These are phyloP conservation scores for Botrytis elliptica DNA, from an alignment of 2,329 filamentous ascomycete genomes.

Conservation along the genomic window DNA sequence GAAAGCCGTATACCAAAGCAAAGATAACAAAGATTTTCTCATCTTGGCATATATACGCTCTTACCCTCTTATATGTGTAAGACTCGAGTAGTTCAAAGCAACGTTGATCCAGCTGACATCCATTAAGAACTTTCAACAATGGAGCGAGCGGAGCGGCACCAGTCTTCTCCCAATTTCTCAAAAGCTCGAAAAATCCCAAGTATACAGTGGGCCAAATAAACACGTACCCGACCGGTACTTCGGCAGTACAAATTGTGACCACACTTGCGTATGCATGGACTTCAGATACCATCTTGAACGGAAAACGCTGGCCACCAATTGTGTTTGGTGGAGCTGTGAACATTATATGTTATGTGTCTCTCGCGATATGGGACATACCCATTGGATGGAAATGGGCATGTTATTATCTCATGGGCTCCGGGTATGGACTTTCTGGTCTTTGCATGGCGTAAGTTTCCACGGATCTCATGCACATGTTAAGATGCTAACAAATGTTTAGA, in stretches of 20 bases:
- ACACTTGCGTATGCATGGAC: constrained; percentile 37
- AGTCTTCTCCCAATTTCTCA: constrained; percentile 46
- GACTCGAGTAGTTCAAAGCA: not conserved
- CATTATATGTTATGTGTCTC: constrained; percentile 24
- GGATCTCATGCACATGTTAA: not conserved
- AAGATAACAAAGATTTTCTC: constrained; percentile 40
- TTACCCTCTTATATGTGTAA: constrained; percentile 32
- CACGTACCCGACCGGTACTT: constrained; percentile 36
- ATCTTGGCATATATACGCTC: constrained; percentile 44
- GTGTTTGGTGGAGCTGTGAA: constrained; percentile 47
- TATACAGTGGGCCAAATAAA: constrained; percentile 39
- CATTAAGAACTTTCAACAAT: constrained; percentile 17
- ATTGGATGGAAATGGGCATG: constrained; percentile 62
- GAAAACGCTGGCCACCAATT: constrained; percentile 44
- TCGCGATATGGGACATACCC: constrained; percentile 50
- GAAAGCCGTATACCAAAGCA: constrained; percentile 40
- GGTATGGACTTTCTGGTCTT: constrained; percentile 42
- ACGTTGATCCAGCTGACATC: not conserved
- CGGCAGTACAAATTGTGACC: constrained; percentile 31
- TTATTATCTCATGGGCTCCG: constrained; percentile 48
- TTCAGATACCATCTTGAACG: constrained; percentile 32
- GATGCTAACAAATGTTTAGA: constrained; percentile 29
- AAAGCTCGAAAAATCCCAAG: constrained; percentile 40
- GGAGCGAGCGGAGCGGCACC: not conserved
- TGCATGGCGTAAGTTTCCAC: constrained; percentile 44